Base-by-base conservation (phyloP, 495 filamentous ascomycete genomes). In the Penicillium coprophilum region DNA sequence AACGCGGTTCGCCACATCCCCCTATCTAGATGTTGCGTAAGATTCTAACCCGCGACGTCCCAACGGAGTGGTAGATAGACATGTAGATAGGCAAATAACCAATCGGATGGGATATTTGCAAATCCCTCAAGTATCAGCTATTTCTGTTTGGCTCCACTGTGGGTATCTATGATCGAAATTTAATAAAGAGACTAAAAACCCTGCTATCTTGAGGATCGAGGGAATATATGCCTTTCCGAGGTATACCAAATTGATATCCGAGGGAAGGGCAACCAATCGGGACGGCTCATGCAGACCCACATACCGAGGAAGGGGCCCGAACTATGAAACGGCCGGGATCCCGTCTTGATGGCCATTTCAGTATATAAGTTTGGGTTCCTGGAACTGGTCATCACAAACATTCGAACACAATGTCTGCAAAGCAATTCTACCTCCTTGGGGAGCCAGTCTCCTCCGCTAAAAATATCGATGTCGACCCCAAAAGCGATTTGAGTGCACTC, bases 341-440 rank as follows among this genome's bases (percentile, higher is more conserved):
- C 34, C 34, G 11, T 46, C 13, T 19, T 21, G 30, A 19, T 38
- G 44, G 19, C 31, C 38, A 41, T 49, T 51, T 36, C 32, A 41
- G 39, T 55, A 60, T 54, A 54, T 46, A 54, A 19, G 31, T 15
- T 46, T 34, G 10, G 1, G 4, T 12, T 38, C 41, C 30, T 46
- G 20, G 10, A 21, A 10, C 41, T 19, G 13, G 3, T 12, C 13
- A 38, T 12, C 12, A 17, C 31, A 8, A 21, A 8, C 13, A 24
- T 1, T 13, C 31, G 13, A 15, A 21, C 31, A 52, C 15, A 24
- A 73, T 77, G 73, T 23, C 68, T 44, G 57, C 57, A n/a, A 61
- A 67, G 56, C 43, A 56, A 24, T 78, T 77, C 51, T 69, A 70
- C 24, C 66, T 77, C 2, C 48, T 73, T 20, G 75, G 76, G 31